Base-by-base conservation (phyloP, 176 grass and related monocot species). In the Leersia perrieri region DNA sequence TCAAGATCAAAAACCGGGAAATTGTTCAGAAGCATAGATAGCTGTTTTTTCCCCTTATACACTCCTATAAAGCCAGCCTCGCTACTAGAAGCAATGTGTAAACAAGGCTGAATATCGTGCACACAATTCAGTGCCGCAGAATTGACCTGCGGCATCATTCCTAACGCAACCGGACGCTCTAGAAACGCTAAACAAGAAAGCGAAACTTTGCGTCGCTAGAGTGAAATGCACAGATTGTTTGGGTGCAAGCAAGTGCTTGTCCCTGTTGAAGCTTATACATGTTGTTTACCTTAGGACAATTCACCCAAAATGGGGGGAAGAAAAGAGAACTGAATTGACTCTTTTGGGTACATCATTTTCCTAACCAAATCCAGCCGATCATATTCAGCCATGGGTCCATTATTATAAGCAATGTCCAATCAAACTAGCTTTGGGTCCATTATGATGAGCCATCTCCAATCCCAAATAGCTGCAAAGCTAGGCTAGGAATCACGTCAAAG, bases 201-300 rank as follows among this genome's bases (percentile, higher is more conserved):
- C n/a, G 49, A 69, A 33, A 41, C 18, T 60, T 31, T 55, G n/a
- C 36, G 36, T 72, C 60, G 0, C 28, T 8, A 63, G 76, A 51
- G 66, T 49, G 74, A 27, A 66, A 63, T n/a, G 42, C 38, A 64
- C 41, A 49, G 38, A 13, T 9, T 8, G 32, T 18, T 78, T 60
- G 66, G 66, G 66, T 84, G 74, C 66, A 71, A 63, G 66, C 12
- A 63, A 85, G 38, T 63, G 75, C 30, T 0, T 39, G 75, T 72
- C 75, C 41, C 32, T 73, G 57, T 39, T 63, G 38, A 51, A 7
- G 16, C 15, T 29, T 8, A 47, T 33, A 13, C 5, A 25, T 38
- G 65, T 30, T 33, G 65, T 70, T n/a, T 3, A 22, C 27, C 60
- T 5, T 7, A 16, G 3, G 32, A 63, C 25, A 29, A 63, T 3